Percentiles rank a stretch among this genome's conserved stretches.
phyloP scores from a whole-genome alignment of 2,329 filamentous ascomycete species.

The Colletotrichum spaethianum region DNA sequence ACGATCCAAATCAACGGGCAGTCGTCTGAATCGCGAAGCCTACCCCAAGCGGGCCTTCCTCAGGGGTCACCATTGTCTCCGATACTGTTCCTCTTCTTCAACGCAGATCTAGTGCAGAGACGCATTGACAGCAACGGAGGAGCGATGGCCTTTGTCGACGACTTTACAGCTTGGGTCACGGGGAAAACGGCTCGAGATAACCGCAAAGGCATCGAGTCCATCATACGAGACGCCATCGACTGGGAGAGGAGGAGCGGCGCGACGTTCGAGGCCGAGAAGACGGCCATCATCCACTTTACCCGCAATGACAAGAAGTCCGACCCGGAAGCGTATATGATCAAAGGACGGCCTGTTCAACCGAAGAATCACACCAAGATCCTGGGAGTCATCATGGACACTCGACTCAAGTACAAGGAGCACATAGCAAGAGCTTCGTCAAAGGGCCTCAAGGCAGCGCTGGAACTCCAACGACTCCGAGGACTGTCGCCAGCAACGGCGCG shows the following conservation, averaged over 20 bases:
- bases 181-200: conserved; percentile 44
- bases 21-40: background rate
- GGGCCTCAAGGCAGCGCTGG: background rate
- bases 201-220: conserved; percentile 44
- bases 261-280: conserved; percentile 50
- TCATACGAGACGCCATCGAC: conserved; percentile 44
- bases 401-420: conserved; percentile 1
- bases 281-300: conserved; percentile 76
- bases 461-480: background rate
- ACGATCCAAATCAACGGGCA: background rate
- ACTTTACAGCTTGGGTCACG: conserved; percentile 46
- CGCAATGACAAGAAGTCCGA: conserved; percentile 60
- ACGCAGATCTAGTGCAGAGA: conserved; percentile 53
- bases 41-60: background rate
- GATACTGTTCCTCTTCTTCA: conserved; percentile 50
- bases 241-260: conserved; percentile 46
- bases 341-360: background rate
- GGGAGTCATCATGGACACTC: too few species aligned
- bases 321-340: background rate
- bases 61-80: background rate
- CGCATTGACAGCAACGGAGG: conserved; percentile 46
- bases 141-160: conserved; percentile 48
- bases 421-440: background rate
- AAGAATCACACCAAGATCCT: background rate
- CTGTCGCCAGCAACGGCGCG: too few species aligned